A percentile compares a stretch with the other conserved stretches of the same genome.
Conservation (phyloP, 2,329 filamentous ascomycete species). For the Penicillium sp. region DNA sequence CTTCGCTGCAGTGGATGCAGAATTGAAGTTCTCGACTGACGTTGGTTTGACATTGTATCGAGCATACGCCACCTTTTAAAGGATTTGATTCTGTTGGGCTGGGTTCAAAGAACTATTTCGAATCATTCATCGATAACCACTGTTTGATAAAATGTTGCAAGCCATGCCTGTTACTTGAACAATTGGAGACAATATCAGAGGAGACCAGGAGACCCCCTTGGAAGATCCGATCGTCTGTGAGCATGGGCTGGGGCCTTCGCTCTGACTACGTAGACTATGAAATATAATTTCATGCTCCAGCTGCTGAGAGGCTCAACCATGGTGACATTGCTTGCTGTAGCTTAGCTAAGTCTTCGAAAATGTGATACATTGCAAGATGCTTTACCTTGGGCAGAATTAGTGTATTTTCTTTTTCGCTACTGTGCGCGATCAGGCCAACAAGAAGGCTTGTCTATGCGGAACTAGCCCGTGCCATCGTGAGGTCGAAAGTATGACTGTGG, state of each 20-base stretch:
- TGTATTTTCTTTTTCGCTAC: no score
- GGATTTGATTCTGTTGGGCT: neutral
- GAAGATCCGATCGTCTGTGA: neutral
- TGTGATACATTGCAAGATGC: neutral
- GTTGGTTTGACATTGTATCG: slow-evolving; percentile 49
- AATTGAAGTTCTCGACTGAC: slow-evolving; percentile 44
- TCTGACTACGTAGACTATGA: neutral
- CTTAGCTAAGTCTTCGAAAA: no score
- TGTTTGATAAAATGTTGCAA: neutral
- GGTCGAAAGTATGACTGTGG: neutral
- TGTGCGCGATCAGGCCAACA: no score
- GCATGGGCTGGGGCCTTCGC: neutral
- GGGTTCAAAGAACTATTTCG: neutral
- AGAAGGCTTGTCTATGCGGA: neutral
- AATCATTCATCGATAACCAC: neutral
- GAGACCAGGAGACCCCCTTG: neutral
- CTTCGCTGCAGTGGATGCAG: slow-evolving; percentile 58
- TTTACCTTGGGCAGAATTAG: no score
- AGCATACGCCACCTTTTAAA: slow-evolving; percentile 33
- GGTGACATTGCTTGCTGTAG: neutral
- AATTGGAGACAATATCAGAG: neutral
- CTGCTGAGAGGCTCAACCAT: neutral
- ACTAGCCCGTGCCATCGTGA: neutral
- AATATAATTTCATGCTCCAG: neutral
- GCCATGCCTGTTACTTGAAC: neutral